phyloP scores from a whole-genome alignment of 2,329 filamentous ascomycete species.

The Fusarium sp. region DNA sequence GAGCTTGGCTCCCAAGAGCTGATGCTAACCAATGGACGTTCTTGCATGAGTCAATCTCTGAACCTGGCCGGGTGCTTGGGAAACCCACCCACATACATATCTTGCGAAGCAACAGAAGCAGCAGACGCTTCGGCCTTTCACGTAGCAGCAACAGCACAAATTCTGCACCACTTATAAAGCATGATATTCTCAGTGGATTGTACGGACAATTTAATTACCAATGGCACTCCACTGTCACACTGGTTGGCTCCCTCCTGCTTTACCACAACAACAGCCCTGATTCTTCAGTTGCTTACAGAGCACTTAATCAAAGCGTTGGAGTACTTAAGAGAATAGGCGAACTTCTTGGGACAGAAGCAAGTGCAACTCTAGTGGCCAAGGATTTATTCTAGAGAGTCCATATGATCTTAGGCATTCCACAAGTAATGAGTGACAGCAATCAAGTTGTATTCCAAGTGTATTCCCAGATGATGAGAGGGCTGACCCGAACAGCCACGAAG shows the following conservation, averaged over 20 bases:
- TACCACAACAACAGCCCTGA: rapidly evolving
- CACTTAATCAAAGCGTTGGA: neutral
- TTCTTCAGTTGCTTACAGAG: neutral
- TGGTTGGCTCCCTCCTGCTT: neutral
- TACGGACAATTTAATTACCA: slow-evolving; percentile 2
- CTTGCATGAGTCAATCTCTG: neutral
- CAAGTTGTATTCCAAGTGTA: rapidly evolving
- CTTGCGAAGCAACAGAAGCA: neutral
- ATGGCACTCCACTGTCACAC: neutral
- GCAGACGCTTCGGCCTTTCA: neutral
- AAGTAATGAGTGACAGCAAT: rapidly evolving
- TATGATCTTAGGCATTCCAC: neutral
- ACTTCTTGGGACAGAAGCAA: neutral
- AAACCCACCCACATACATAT: rapidly evolving
- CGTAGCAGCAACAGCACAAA: neutral
- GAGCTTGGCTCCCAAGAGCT: neutral
- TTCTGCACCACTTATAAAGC: neutral
- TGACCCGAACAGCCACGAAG: rapidly evolving
- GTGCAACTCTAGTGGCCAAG: neutral
- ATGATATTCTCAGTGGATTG: neutral
- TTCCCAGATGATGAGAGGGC: rapidly evolving
- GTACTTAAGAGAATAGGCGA: neutral
- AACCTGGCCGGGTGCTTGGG: too few relatives aligned
- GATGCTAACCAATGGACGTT: rapidly evolving
- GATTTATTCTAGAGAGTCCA: neutral